phyloP scores from a whole-genome alignment of 371 early-diverging fungal genomes.

The Chytridium lagenaria region DNA sequence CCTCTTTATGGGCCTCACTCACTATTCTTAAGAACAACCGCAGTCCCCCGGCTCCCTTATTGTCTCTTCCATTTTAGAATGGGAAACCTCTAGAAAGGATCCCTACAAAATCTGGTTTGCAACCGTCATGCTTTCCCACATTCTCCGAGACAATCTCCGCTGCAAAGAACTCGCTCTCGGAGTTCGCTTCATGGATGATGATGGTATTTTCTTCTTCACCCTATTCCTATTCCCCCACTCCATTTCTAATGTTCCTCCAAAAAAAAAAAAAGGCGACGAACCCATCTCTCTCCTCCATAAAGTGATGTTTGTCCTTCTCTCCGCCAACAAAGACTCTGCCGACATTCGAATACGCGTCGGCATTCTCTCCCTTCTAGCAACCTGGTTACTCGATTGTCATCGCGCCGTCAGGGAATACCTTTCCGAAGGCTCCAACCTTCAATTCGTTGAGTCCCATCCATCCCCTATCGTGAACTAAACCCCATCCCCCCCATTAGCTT shows the following conservation, averaged over 20 bases:
- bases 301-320: constrained; percentile 52
- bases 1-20: neutral
- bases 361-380: constrained; percentile 70
- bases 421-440: constrained; percentile 85
- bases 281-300: constrained; percentile 61
- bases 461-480: neutral
- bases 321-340: constrained; percentile 39
- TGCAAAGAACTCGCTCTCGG: constrained; percentile 78
- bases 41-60: constrained; percentile 87
- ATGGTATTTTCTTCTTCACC: constrained; percentile 31
- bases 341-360: constrained; percentile 77
- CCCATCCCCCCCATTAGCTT: constrained; percentile 56
- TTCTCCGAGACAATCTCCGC: constrained; percentile 72
- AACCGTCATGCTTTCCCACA: constrained; percentile 77
- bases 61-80: constrained; percentile 76
- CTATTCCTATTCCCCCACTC: constrained; percentile 17
- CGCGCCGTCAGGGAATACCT: constrained; percentile 79
- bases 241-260: too few species aligned
- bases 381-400: constrained; percentile 85
- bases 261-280: constrained; percentile 53
- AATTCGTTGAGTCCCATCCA: constrained; percentile 71
- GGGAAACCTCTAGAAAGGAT: constrained; percentile 73
- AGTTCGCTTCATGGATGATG: constrained; percentile 70
- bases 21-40: constrained; percentile 35
- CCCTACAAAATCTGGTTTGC: constrained; percentile 92